These are phyloP conservation scores for Solanum commersonii DNA, from an alignment of 257 asterid species.

Conservation along the genomic window DNA sequence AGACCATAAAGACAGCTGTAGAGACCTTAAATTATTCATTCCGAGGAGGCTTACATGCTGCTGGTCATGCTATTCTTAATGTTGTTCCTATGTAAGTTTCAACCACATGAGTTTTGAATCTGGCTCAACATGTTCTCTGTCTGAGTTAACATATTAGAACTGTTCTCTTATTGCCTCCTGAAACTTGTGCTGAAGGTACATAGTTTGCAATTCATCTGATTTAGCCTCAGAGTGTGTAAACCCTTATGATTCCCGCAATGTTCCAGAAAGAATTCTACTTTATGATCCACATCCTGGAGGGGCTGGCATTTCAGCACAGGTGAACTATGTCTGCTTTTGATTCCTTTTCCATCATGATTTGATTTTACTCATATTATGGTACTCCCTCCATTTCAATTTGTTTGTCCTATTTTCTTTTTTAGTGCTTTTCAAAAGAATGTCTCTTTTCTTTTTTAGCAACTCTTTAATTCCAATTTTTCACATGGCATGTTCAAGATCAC, in stretches of 20 bases:
- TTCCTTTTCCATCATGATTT: neutral
- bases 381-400: neutral
- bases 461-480: neutral
- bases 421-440: neutral
- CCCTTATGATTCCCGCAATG: conserved; percentile 63
- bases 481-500: neutral
- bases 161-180: conserved; percentile 11
- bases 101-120: neutral
- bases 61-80: conserved; percentile 88
- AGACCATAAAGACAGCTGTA: conserved; percentile 55
- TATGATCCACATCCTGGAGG: conserved; percentile 98
- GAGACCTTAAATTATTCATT: conserved; percentile 45
- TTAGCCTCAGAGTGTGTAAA: conserved; percentile 86
- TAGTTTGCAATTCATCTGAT: conserved; percentile 79
- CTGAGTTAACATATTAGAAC: neutral
- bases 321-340: conserved; percentile 10
- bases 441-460: neutral
- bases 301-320: conserved; percentile 89
- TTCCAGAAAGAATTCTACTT: conserved; percentile 85
- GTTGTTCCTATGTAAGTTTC: conserved; percentile 79
- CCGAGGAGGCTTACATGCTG: conserved; percentile 93
- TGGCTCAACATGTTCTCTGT: neutral
- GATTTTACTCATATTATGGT: neutral
- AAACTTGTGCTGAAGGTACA: conserved; percentile 45
- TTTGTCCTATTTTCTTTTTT: neutral